Base-by-base conservation (phyloP, 2,329 filamentous ascomycete species). In the Pseudocercospora fijiensis region DNA sequence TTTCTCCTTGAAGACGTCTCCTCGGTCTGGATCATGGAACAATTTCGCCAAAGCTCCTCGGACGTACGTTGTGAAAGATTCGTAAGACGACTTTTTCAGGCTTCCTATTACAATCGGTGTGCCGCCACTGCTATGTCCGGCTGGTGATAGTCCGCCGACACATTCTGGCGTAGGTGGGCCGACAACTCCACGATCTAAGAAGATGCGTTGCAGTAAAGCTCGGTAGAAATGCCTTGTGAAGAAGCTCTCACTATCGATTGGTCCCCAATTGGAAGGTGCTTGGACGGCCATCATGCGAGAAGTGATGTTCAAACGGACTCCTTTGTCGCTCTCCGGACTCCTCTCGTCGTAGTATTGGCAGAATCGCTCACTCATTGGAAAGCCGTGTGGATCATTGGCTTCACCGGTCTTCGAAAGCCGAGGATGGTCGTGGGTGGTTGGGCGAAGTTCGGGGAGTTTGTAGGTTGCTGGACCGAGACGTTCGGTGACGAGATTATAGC, bases 261-360 rank as follows among this genome's bases (percentile, higher is more conserved):
- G 81, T 1, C 90, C 90, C 95, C 95, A 99, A 79, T 99, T 99
- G 64, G 88, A 84, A 1, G 95, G 93, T 7, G 95, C 95, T 79
- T 99, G 95, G 57, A 96, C 93, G 2, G 94, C 94, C 94, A 98
- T 97, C 90, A 96, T 96, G 51, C 95, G 87, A 0, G 95, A 92
- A 3, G 95, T 99, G 74, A 98, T 96, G 77, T 99, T 98, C 62
- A 98, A 83, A 24, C 91, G 85, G 53, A 98, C 83, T 2, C 92
- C 92, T 24, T 76, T 76, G 8, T 82, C 81, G 20, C 63, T 59
- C 2, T 37, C 47, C 11, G 60, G 20, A 3, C 61, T 71, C 49
- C 43, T 71, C 13, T 57, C 57, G 28, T 64, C 60, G 45, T 68
- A 67, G 57, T 81, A 77, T 70, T 89, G 85, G 3, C 78, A 73